phyloP scores from a whole-genome alignment of 2,329 filamentous ascomycete species.

The Phialophora tarda region DNA sequence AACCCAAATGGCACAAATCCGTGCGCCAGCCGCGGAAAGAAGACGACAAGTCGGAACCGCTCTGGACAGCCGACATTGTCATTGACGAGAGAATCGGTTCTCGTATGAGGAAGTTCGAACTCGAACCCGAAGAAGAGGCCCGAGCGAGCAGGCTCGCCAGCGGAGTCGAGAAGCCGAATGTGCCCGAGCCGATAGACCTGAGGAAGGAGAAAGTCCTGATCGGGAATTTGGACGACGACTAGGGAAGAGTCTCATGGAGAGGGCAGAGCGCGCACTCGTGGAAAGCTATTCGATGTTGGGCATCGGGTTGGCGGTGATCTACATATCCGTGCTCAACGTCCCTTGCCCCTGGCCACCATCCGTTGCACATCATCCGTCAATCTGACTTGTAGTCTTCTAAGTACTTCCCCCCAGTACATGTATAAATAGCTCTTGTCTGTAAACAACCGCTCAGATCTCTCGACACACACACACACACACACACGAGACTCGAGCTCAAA shows the following conservation, averaged over 20 bases:
- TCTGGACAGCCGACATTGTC: constrained; percentile 76
- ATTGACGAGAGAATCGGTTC: constrained; percentile 75
- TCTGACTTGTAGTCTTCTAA: no score
- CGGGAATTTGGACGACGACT: constrained; percentile 42
- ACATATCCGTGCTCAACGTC: no score
- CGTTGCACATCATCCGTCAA: no score
- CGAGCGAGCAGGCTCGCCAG: constrained; percentile 67
- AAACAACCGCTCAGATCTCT: no score
- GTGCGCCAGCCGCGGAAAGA: constrained; percentile 63
- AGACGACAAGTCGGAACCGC: constrained; percentile 63
- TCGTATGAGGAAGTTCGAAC: constrained; percentile 80
- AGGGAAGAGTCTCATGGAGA: neutral
- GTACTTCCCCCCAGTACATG: no score
- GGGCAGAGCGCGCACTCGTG: neutral
- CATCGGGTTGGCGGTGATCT: no score
- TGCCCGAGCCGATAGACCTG: constrained; percentile 49
- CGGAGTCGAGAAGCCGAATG: constrained; percentile 65
- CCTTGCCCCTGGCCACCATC: no score
- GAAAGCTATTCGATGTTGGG: no score
- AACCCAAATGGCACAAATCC: constrained; percentile 84
- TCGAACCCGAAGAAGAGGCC: constrained; percentile 72
- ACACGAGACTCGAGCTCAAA: no score
- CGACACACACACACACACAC: no score
- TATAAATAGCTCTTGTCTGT: no score
- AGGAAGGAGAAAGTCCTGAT: constrained; percentile 49